Percentiles rank a stretch among this genome's conserved stretches.
These are phyloP conservation scores for Mimosa bimucronata DNA, from an alignment of 306 rosid genomes.

Conservation along the genomic window DNA sequence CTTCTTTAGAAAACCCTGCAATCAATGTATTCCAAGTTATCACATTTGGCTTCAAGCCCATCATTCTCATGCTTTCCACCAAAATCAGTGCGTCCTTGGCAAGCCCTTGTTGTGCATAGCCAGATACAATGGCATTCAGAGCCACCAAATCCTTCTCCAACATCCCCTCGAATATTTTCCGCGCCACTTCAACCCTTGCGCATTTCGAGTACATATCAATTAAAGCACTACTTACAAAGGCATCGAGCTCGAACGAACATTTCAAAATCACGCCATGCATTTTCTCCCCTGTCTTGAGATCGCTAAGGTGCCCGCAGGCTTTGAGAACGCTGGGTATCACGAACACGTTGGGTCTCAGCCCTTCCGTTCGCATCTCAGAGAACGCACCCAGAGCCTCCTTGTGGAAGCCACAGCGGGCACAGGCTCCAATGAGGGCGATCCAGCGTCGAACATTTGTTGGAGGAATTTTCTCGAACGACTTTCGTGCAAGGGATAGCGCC, in stretches of 20 bases:
- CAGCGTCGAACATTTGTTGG: conserved; percentile 63
- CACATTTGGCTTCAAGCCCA: conserved; percentile 59
- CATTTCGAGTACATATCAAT: conserved; percentile 82
- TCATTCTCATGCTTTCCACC: conserved; percentile 56
- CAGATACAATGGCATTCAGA: conserved; percentile 77
- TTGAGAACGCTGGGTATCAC: conserved; percentile 84
- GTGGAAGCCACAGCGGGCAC: conserved; percentile 64
- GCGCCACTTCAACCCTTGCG: conserved; percentile 53
- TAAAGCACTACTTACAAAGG: conserved; percentile 64
- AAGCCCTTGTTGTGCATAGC: conserved; percentile 66
- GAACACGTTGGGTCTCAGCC: conserved; percentile 46
- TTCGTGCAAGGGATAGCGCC: conserved; percentile 54
- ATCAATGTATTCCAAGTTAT: conserved; percentile 84
- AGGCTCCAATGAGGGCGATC: conserved; percentile 67
- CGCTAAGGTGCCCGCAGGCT: conserved; percentile 72
- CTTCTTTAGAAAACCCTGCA: conserved; percentile 75
- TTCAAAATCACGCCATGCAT: conserved; percentile 61
- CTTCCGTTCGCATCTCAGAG: conserved; percentile 57
- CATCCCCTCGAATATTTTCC: conserved; percentile 64
- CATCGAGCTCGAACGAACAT: conserved; percentile 61
- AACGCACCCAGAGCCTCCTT: conserved; percentile 55
- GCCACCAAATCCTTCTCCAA: conserved; percentile 72
- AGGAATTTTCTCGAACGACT: conserved; percentile 79
- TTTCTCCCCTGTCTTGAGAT: conserved; percentile 53
- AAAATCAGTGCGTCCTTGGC: conserved; percentile 59